Evolutionary conservation across 2,329 filamentous ascomycete genomes (phyloP).

Genomic region (Paracamarosporium sp.): DNA sequence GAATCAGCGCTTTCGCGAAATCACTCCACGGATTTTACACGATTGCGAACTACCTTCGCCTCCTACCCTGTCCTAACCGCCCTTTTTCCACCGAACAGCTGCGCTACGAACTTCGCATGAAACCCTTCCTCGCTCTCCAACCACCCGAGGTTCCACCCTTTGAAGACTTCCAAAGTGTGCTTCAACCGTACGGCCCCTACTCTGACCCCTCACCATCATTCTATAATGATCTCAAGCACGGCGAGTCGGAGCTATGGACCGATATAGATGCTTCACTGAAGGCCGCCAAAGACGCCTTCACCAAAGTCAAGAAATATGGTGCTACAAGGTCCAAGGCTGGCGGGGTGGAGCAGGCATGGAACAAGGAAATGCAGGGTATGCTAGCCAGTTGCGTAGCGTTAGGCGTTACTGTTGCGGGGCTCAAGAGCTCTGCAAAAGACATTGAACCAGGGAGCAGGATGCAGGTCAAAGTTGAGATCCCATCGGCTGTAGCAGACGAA

Average conservation of each 20-base stretch:
- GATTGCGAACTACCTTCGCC: constrained; percentile 64
- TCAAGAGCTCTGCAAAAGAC: constrained; percentile 24
- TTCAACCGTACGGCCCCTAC: constrained; percentile 40
- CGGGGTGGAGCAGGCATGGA: constrained; percentile 49
- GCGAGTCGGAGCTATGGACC: constrained; percentile 24
- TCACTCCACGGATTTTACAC: constrained; percentile 65
- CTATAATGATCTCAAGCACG: constrained; percentile 12
- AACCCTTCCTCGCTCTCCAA: constrained; percentile 74
- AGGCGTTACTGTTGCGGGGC: constrained; percentile 35
- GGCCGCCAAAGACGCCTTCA: constrained; percentile 43
- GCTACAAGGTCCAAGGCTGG: constrained; percentile 38
- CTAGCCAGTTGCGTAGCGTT: constrained; percentile 42
- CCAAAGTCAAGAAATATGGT: constrained; percentile 45
- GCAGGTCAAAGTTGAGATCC: constrained; percentile 44
- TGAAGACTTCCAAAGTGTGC: constrained; percentile 61
- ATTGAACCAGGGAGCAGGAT: constrained; percentile 12
- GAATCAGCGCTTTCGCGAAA: constrained; percentile 33
- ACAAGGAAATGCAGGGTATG: constrained; percentile 38
- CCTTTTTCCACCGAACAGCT: constrained; percentile 73
- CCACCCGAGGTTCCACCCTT: constrained; percentile 72
- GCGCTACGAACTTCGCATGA: constrained; percentile 86
- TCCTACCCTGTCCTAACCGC: constrained; percentile 59
- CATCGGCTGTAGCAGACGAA: constrained; percentile 42
- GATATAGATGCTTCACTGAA: constrained; percentile 37
- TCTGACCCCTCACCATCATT: constrained; percentile 15